These are phyloP conservation scores for Aspergillus pseudoterreus DNA, from an alignment of 2,329 filamentous ascomycete species.

Conservation along the genomic window DNA sequence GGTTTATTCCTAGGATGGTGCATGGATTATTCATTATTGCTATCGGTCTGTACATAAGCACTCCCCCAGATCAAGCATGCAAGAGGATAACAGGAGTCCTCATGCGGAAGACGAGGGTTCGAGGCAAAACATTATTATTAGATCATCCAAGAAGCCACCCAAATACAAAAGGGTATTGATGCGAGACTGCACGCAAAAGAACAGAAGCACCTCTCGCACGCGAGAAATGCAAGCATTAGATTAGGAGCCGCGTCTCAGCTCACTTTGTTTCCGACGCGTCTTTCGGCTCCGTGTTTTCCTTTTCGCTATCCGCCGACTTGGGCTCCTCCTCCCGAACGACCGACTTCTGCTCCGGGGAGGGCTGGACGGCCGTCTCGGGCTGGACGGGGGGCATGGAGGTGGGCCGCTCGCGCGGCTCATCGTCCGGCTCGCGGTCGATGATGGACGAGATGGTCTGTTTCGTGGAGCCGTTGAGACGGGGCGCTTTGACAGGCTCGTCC, in stretches of 20 bases:
- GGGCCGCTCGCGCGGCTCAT: neutral
- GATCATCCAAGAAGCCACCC: slow-evolving; percentile 12
- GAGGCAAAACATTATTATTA: slow-evolving; percentile 20
- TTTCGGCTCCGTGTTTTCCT: slow-evolving; percentile 24
- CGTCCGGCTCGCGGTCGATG: slow-evolving; percentile 25
- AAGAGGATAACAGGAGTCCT: too few relatives aligned
- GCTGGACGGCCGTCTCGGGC: slow-evolving; percentile 11
- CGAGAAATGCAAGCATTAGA: neutral
- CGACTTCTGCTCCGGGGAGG: slow-evolving; percentile 11
- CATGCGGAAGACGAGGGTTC: too few relatives aligned
- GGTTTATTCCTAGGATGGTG: too few relatives aligned
- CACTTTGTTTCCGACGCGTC: slow-evolving; percentile 17
- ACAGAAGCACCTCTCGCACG: neutral
- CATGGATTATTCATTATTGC: too few relatives aligned
- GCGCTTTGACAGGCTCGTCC: slow-evolving; percentile 12
- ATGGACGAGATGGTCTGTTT: slow-evolving; percentile 40
- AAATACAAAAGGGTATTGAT: slow-evolving; percentile 20
- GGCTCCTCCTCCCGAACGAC: slow-evolving; percentile 7
- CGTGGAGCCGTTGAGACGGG: slow-evolving; percentile 26
- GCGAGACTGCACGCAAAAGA: slow-evolving; percentile 4
- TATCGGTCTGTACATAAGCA: too few relatives aligned
- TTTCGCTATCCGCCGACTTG: slow-evolving; percentile 15
- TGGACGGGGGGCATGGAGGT: neutral
- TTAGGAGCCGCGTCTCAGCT: neutral
- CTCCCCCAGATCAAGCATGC: too few relatives aligned